phyloP scores from a whole-genome alignment of 2,329 filamentous ascomycete genomes.

The Paraphaeosphaeria minitans region DNA sequence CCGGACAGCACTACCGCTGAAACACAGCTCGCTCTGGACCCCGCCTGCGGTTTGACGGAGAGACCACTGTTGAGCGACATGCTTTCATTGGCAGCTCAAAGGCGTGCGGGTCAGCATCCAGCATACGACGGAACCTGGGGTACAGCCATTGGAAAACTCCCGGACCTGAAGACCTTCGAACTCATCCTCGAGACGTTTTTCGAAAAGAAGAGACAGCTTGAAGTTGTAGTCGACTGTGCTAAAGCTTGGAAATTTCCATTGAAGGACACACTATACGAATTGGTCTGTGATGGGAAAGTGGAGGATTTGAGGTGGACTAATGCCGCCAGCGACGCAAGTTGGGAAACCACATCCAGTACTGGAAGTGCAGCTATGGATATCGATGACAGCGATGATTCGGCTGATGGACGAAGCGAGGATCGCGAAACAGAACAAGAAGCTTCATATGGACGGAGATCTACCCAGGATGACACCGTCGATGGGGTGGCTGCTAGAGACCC shows the following conservation, averaged over 20 bases:
- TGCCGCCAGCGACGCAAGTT: not conserved
- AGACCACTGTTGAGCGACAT: constrained; percentile 1
- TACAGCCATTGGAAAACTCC: not conserved
- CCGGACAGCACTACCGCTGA: not conserved
- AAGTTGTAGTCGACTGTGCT: constrained; percentile 2
- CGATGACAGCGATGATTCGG: not conserved
- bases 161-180: constrained; percentile 8
- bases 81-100: not conserved
- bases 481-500: not conserved
- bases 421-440: not conserved
- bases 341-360: not conserved
- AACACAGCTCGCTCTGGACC: constrained; percentile 9
- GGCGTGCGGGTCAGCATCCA: constrained; percentile 3
- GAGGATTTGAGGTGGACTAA: not conserved
- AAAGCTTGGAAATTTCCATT: constrained; percentile 6
- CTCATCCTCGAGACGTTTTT: constrained; percentile 6
- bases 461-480: not conserved
- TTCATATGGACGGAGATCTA: not conserved
- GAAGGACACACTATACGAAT: not conserved
- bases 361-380: not conserved
- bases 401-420: not conserved
- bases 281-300: constrained; percentile 3
- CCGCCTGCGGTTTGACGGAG: not conserved
- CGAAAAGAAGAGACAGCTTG: constrained; percentile 4
- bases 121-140: constrained; percentile 1